phyloP scores from a whole-genome alignment of 176 grass and related monocot genomes.

The Canna indica region DNA sequence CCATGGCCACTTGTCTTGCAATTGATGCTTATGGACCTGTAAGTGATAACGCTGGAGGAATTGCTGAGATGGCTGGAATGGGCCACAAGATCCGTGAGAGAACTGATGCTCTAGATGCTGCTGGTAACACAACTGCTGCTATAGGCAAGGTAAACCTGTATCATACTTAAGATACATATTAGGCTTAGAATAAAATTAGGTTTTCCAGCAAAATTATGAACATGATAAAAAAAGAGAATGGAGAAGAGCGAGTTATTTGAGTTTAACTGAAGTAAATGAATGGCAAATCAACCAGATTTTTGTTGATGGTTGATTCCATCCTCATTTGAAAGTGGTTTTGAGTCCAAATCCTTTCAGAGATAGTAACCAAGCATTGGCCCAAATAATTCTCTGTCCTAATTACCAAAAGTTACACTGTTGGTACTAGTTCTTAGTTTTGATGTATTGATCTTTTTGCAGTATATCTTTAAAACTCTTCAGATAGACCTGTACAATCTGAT shows the following conservation, averaged over 20 bases:
- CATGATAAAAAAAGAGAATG: neutral
- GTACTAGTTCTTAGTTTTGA: neutral
- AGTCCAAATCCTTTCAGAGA: too few species aligned
- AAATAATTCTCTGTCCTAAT: too few species aligned
- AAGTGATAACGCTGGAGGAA: conserved; percentile 49
- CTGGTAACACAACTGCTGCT: conserved; percentile 10
- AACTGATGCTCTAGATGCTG: conserved; percentile 32
- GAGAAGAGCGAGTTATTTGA: neutral
- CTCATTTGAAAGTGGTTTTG: too few species aligned
- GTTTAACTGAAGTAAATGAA: too few species aligned
- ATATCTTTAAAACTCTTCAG: neutral
- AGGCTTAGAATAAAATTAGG: too few species aligned
- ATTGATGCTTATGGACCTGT: conserved; percentile 59
- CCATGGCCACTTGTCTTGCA: conserved; percentile 45
- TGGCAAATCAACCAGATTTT: too few species aligned
- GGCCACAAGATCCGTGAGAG: conserved; percentile 44
- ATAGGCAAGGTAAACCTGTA: conserved; percentile 4
- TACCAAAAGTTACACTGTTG: neutral
- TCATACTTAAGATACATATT: neutral
- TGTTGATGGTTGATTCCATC: too few species aligned
- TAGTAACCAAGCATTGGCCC: too few species aligned
- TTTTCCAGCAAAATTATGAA: neutral
- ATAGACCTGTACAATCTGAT: too few species aligned
- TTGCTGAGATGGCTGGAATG: conserved; percentile 63
- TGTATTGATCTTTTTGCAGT: neutral